Base-by-base conservation (phyloP, 2,329 filamentous ascomycete genomes). In the Berkeleyomyces basicola region DNA sequence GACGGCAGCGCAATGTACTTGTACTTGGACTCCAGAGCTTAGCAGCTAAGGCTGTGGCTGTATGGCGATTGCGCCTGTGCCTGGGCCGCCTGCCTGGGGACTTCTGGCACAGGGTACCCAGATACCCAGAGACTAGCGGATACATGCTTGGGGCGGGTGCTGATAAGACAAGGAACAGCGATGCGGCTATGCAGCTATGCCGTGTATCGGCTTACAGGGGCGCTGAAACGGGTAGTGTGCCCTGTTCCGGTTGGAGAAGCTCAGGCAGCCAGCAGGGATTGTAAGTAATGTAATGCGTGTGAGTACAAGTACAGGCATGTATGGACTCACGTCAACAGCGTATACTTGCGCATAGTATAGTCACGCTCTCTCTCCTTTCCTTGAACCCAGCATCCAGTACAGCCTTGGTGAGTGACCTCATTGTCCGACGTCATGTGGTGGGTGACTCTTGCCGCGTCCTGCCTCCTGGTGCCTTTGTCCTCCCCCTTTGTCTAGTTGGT, bases 1-100 rank as follows among this genome's bases (percentile, higher is more conserved):
- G 47, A 64, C 33, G 43, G 57, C 40, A 59, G 40, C 31, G 43
- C 14, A 42, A 57, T 57, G 39, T 40, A 61, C 47, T 61, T 61
- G 23, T 23, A 23, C 23, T 23, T 23, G 23, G 23, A 23, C 23
- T 1, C 23, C 23, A 23, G 23, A 49, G 46, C 46, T 33, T 51
- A 31, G 47, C 5, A 31, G 9, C 23, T 51, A 51, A 10, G 11
- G 16, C 43, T n/a, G 43, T 46, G 43, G 43, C 43, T 46, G 43
- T n/a, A 46, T 46, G 14, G 43, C 43, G 11, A n/a, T 46, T 46
- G 43, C 43, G 43, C 42, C 9, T 11, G 42, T 43, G 9, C 42
- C 9, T 11, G 42, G 10, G 9, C 42, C 5, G 42, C 43, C 43
- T 46, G 43, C 43, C 43, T 46, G 10, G 10, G 42, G 6, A 2